phyloP scores from a whole-genome alignment of 495 filamentous ascomycete species.

The Aspergillus affinis region DNA sequence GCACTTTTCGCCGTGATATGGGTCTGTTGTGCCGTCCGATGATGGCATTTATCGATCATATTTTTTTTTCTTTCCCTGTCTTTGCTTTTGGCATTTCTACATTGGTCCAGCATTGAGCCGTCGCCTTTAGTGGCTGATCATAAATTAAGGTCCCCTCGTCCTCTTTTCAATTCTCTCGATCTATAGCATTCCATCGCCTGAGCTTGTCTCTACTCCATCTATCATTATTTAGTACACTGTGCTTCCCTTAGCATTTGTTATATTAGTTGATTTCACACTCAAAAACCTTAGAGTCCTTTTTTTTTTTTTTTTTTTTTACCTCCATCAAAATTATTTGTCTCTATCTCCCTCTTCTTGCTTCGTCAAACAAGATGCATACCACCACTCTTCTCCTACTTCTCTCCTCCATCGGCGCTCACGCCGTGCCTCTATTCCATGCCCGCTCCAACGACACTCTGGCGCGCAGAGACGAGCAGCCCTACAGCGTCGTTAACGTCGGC shows the following conservation, averaged over 20 bases:
- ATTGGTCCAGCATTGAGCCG: not conserved
- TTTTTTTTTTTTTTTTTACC: too few species aligned
- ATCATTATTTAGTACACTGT: not conserved
- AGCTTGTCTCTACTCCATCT: not conserved
- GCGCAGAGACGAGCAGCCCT: conserved; percentile 32
- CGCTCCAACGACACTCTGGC: conserved; percentile 25
- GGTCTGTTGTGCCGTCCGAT: conserved; percentile 15
- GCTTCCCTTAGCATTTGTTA: not conserved
- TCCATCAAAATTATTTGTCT: conserved; percentile 5
- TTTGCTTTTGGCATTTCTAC: not conserved
- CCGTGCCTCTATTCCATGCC: conserved; percentile 34
- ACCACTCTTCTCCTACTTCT: conserved; percentile 31
- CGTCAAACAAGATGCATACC: conserved; percentile 32
- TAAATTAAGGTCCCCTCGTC: conserved; percentile 13
- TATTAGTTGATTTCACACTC: not conserved
- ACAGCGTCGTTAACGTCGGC: conserved; percentile 51
- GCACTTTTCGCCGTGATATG: conserved; percentile 17
- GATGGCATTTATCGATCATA: conserved; percentile 8
- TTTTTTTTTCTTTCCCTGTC: not conserved
- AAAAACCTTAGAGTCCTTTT: too few species aligned
- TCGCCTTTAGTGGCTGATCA: conserved; percentile 8
- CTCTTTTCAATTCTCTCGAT: conserved; percentile 4
- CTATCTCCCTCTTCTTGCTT: not conserved
- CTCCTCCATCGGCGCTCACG: conserved; percentile 31
- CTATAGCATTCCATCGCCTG: not conserved